A percentile compares a stretch with the other conserved stretches of the same genome.
These are phyloP conservation scores for Metschnikowia matae DNA, from an alignment of 805 yeast genomes.

Conservation along the genomic window DNA sequence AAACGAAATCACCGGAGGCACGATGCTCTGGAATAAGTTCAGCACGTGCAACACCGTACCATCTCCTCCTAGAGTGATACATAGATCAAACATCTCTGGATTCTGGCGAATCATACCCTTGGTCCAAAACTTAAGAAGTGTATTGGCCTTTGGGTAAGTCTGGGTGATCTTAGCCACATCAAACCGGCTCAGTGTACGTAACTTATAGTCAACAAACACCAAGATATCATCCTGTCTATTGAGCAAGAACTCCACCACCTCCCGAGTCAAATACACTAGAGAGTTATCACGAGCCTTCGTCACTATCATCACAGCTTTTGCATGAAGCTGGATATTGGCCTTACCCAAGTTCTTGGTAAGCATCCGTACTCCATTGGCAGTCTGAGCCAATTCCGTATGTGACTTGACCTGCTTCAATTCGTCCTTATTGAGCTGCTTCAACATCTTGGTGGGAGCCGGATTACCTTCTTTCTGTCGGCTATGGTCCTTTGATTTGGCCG, in stretches of 20 bases:
- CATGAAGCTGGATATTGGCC: constrained; percentile 68
- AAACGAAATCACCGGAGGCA: constrained; percentile 45
- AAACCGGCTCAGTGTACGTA: constrained; percentile 61
- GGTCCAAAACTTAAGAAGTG: constrained; percentile 65
- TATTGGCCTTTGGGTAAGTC: constrained; percentile 43
- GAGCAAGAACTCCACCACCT: constrained; percentile 74
- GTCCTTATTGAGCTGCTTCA: constrained; percentile 28
- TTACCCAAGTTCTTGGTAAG: constrained; percentile 66
- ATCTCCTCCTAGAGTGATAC: constrained; percentile 44
- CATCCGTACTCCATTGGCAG: constrained; percentile 76
- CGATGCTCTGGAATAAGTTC: constrained; percentile 41
- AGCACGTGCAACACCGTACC: constrained; percentile 44
- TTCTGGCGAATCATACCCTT: constrained; percentile 47
- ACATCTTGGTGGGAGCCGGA: constrained; percentile 15
- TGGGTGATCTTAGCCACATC: constrained; percentile 49
- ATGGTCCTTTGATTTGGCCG: neutral
- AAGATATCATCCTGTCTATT: constrained; percentile 30
- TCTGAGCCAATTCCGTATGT: constrained; percentile 72
- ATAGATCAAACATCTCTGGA: constrained; percentile 42
- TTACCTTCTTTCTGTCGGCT: constrained; percentile 5
- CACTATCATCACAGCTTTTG: constrained; percentile 70
- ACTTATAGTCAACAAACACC: constrained; percentile 71
- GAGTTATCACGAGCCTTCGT: constrained; percentile 89
- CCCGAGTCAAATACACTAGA: constrained; percentile 69
- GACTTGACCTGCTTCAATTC: constrained; percentile 55